Base-by-base conservation (phyloP, 768 basidiomycete species). In the Amanita subjunquillea region DNA sequence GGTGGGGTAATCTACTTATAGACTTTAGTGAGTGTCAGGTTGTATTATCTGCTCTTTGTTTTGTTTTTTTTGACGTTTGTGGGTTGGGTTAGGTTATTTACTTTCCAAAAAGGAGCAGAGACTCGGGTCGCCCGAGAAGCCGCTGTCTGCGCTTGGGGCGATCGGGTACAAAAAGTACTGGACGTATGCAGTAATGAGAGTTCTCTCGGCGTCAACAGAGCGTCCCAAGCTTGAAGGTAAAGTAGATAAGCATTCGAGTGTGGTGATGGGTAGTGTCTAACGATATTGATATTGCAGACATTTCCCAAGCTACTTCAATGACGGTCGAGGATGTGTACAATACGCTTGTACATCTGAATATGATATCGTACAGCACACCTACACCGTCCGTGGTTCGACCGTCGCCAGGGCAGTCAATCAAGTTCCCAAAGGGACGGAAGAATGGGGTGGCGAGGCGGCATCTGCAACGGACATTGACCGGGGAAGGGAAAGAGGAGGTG, bases 151-250 rank as follows among this genome's bases (percentile, higher is more conserved):
- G 38, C 78, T 99, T 23, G 96, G 96, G 22, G 86, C 89, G 10
- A 73, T 98, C 50, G 89, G 91, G n/a, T 99, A 99, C 71, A 84
- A 77, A 70, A 89, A 85, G 57, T 98, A 98, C 64, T 98, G 96
- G 95, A 90, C 83, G 2, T 70, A 93, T 42, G 76, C 91, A 34
- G 63, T 97, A 50, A 93, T 92, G 81, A 78, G 83, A 50, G 94
- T 83, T 67, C 68, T 80, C 50, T 72, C 74, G 38, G 76, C 73
- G 12, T 78, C 80, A 10, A 74, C 83, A n/a, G 72, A 72, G 32
- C 71, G 76, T 48, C 78, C 83, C 23, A 75, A 76, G 34, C 69
- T 96, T 46, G 85, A 92, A 79, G 90, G 92, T 90, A 57, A 25
- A 34, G 30, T 32, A 38, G 6, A 17, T 34, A 17, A 17, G 10